Base-by-base conservation (phyloP, 2,329 filamentous ascomycete genomes). In the Claviceps paspali region DNA sequence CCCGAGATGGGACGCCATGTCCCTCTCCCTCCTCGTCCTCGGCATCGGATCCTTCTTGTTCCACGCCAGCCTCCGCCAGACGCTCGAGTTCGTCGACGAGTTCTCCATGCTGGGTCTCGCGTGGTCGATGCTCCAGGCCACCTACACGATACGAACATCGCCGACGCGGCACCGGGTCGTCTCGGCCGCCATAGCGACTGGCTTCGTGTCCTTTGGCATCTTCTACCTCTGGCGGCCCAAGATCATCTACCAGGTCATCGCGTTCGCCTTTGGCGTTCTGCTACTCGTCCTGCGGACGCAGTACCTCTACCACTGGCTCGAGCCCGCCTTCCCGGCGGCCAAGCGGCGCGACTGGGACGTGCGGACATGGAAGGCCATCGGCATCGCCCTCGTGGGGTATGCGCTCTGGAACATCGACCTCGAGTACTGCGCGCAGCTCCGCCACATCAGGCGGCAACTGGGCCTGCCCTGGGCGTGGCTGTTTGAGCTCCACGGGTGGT, bases 401-500 rank as follows among this genome's bases (percentile, higher is more conserved):
- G 46, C 61, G 8, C 49, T 77, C 18, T 77, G 73, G 72, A 64
- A 70, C 35, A 60, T 76, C 12, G 73, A 76, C 32, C 61, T 68
- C 8, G 62, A 70, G 45, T 56, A 61, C 10, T 78, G 73, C 45
- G 49, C 52, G 0, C 49, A 62, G 41, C 54, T 77, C 18, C 64
- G 69, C 2, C 41, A 44, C 0, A 43, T 65, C 9, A 64, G 70
- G 34, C 52, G 54, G 6, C 44, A 37, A 0, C 44, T 76, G 2
- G 72, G 73, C 0, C 49, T 73, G 30, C 73, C 73, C 0, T 70
- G 60, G 62, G 67, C 64, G 2, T 73, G 68, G 51, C 24, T 70
- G 0, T 49, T 77, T 4, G 73, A 77, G 52, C 47, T 76, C 11
- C 73, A 77, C 46, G 73, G 71, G 1, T 77, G 72, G 73, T 78